A percentile compares a stretch with the other conserved stretches of the same genome.
phyloP scores from a whole-genome alignment of 2,329 filamentous ascomycete species.

The Knufia fluminis region DNA sequence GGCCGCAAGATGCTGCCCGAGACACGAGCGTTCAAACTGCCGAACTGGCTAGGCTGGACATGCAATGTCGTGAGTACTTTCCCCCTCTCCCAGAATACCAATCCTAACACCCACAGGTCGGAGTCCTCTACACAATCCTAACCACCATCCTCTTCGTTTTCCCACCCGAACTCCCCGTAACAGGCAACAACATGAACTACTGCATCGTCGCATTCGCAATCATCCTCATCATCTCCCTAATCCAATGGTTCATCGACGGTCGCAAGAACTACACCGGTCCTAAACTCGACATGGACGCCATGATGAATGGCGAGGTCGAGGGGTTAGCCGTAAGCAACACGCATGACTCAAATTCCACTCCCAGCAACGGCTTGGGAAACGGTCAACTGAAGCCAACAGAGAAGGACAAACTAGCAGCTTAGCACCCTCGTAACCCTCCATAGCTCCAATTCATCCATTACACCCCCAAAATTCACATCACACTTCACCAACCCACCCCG shows the following conservation, averaged over 20 bases:
- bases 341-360: neutral
- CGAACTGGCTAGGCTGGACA: conserved; percentile 48
- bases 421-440: too few relatives aligned
- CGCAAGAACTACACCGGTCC: conserved; percentile 52
- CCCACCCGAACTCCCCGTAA: conserved; percentile 57
- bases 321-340: neutral
- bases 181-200: conserved; percentile 58
- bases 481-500: too few relatives aligned
- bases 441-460: neutral
- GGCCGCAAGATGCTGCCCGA: conserved; percentile 57
- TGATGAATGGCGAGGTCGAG: conserved; percentile 24
- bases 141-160: conserved; percentile 69
- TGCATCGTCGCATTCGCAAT: conserved; percentile 47
- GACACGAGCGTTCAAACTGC: conserved; percentile 47
- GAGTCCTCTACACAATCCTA: conserved; percentile 57
- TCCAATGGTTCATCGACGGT: conserved; percentile 54
- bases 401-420: too few relatives aligned
- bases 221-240: conserved; percentile 46
- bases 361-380: neutral
- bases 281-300: conserved; percentile 33
- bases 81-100: neutral
- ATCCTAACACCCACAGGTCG: conserved; percentile 30
- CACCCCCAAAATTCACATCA: too few relatives aligned
- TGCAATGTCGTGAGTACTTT: conserved; percentile 42
- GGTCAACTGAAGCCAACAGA: too few relatives aligned